Conservation (phyloP, 108 stramenopile species). For the Cyclotella baltica region DNA sequence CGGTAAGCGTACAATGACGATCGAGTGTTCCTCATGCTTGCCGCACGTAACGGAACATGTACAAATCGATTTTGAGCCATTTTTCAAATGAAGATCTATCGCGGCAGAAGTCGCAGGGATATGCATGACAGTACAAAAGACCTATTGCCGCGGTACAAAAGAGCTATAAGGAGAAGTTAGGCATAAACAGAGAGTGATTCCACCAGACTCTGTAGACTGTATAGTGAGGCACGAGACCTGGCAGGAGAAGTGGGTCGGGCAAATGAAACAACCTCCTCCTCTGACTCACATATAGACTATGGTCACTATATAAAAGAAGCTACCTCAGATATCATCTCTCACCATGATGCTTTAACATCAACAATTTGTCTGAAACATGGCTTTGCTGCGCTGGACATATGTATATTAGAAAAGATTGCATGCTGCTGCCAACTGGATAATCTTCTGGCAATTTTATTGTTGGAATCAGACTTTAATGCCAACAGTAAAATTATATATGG, state of each 20-base stretch:
- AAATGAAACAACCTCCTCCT: slow-evolving; percentile 12
- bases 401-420: slow-evolving; percentile 19
- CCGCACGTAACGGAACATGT: no score
- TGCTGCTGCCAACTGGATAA: neutral
- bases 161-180: no score
- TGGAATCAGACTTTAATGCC: slow-evolving; percentile 35
- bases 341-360: slow-evolving; percentile 14
- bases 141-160: no score
- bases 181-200: no score
- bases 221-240: neutral
- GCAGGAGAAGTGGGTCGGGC: neutral
- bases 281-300: slow-evolving; percentile 11
- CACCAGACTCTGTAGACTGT: neutral
- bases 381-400: neutral
- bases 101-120: no score
- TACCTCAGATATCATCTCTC: neutral
- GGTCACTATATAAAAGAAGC: slow-evolving; percentile 4
- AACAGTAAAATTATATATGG: slow-evolving; percentile 12
- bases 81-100: no score
- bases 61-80: no score
- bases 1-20: no score
- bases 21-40: no score
- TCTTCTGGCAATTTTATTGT: slow-evolving; percentile 24
- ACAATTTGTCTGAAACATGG: neutral
- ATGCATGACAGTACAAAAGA: no score